Base-by-base conservation (phyloP, 116 monocot species). In the Papilionanthe hybrid region DNA sequence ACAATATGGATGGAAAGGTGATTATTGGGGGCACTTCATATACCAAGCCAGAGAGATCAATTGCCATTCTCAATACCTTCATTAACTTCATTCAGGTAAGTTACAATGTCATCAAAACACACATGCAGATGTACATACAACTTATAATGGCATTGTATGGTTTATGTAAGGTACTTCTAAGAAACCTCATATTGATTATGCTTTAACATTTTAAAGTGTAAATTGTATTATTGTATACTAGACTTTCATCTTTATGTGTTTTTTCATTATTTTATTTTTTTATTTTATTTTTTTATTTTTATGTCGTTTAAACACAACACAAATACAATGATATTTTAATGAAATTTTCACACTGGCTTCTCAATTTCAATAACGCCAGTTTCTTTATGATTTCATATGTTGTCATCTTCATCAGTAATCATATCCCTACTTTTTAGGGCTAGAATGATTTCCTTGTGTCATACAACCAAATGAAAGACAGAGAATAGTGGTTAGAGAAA, bases 51-150 rank as follows among this genome's bases (percentile, higher is more conserved):
- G 93, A 86, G 78, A 82, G 81, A 75, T 88, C 90, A 23, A 83
- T 96, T 80, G 91, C 93, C 5, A 86, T 96, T 76, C 88, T 96
- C 32, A 77, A 86, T 48, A 82, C 91, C 55, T 96, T 86, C 42
- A 65, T 96, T 68, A 79, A 90, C 78, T 93, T 96, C 81, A 91
- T 93, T 81, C 85, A 93, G 95, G 95, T 93, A 85, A 9, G 42
- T 87, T 67, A 29, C 29, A 49, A 13, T 12, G 2, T 5, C 12
- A 9, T 68, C 32, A 32, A 68, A 27, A 4, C 68, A 68, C 10
- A 68, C 22, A 23, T 23, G 60, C n/a, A 60, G 5, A 7, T 20
- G 7, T 23, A 60, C 23, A n/a, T 23, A 4, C 25, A 60, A 22
- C 23, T 20, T 8, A 49, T 60, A 60, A 60, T 11, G 49, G 0